Evolutionary conservation across 2,329 filamentous ascomycete species (phyloP).

Genomic region (Fusarium torreyae): DNA sequence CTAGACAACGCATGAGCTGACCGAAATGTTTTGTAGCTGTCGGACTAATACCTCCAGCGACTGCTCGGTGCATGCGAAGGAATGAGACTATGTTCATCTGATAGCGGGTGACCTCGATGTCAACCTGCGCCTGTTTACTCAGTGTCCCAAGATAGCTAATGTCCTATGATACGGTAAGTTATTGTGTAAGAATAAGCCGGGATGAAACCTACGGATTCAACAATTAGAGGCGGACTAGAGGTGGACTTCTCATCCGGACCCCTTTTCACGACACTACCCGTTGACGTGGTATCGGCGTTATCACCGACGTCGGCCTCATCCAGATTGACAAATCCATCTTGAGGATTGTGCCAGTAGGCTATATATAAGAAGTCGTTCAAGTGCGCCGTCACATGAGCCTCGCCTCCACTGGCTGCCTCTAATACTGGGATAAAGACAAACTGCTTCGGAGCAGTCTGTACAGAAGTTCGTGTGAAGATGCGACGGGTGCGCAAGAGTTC

Average conservation of each 20-base stretch:
- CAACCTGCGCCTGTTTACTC: conserved; percentile 72
- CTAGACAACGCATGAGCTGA: conserved; percentile 78
- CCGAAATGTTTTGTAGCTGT: conserved; percentile 84
- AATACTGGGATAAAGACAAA: conserved; percentile 88
- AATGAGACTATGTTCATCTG: conserved; percentile 90
- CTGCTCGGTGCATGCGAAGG: conserved; percentile 88
- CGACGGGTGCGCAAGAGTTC: conserved; percentile 85
- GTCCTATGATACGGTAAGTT: conserved; percentile 57
- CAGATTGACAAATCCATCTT: conserved; percentile 81
- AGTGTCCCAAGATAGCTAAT: conserved; percentile 74
- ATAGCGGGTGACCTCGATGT: conserved; percentile 85
- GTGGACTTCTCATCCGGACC: conserved; percentile 41
- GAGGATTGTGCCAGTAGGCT: conserved; percentile 84
- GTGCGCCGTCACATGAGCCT: conserved; percentile 68
- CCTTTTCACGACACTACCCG: conserved; percentile 63
- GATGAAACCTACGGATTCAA: conserved; percentile 58
- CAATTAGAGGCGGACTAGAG: conserved; percentile 56
- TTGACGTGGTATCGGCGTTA: conserved; percentile 55
- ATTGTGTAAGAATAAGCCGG: not conserved
- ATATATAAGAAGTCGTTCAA: conserved; percentile 89
- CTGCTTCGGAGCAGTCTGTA: conserved; percentile 80
- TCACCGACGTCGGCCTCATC: conserved; percentile 69
- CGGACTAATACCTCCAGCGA: conserved; percentile 83
- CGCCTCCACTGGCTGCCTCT: conserved; percentile 62
- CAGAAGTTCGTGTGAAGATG: conserved; percentile 81